Percentiles rank a stretch among this genome's conserved stretches.
Conservation (phyloP, 2,329 filamentous ascomycete genomes). For the Colletotrichum melonis region DNA sequence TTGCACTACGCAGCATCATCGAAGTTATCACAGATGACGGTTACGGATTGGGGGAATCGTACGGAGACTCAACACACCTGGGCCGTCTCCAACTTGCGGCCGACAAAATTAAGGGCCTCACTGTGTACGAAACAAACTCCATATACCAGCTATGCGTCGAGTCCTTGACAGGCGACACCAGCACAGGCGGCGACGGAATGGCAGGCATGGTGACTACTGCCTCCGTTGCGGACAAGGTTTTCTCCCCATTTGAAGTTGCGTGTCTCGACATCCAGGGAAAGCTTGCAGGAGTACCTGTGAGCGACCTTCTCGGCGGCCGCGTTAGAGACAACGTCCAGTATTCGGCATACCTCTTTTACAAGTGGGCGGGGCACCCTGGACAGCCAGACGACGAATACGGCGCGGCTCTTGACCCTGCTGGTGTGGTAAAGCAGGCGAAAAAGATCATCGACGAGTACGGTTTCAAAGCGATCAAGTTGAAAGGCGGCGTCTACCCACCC, state of each 20-base stretch:
- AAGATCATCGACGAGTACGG: conserved; percentile 55
- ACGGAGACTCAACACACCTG: conserved; percentile 52
- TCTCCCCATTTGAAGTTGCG: conserved; percentile 55
- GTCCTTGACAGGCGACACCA: conserved; percentile 60
- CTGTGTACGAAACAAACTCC: conserved; percentile 76
- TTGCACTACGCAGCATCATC: conserved; percentile 54
- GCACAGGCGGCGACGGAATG: conserved; percentile 72
- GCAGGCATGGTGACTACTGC: conserved; percentile 58
- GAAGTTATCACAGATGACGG: conserved; percentile 48
- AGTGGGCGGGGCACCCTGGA: conserved; percentile 54
- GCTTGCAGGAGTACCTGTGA: conserved; percentile 50
- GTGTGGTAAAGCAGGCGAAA: conserved; percentile 47
- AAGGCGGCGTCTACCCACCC: conserved; percentile 54
- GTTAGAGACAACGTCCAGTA: conserved; percentile 53
- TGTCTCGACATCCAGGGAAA: conserved; percentile 56
- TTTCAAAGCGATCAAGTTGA: conserved; percentile 56
- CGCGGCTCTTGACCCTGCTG: conserved; percentile 47
- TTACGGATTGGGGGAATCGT: conserved; percentile 54
- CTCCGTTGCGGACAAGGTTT: conserved; percentile 53
- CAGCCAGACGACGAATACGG: conserved; percentile 53
- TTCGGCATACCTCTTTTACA: conserved; percentile 57
- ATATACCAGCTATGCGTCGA: conserved; percentile 86
- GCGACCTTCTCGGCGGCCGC: conserved; percentile 51
- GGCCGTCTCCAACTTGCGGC: conserved; percentile 47
- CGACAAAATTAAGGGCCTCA: conserved; percentile 39